Evolutionary conservation across 2,329 filamentous ascomycete species (phyloP).

Genomic region (Fusarium zealandicum): DNA sequence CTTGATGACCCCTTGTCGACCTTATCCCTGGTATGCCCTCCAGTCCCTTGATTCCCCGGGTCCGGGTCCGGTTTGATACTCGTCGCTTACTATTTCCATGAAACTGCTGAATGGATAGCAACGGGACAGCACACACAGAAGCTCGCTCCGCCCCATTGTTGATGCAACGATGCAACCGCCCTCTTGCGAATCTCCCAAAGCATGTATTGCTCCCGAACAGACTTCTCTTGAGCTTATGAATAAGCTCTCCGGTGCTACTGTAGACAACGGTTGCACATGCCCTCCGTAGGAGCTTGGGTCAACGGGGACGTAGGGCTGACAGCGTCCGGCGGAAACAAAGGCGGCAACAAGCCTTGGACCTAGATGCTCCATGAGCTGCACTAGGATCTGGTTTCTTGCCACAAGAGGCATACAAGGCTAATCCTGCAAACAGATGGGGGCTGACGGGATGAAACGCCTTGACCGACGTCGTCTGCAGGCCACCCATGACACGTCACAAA

Average conservation of each 20-base stretch:
- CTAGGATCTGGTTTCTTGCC: slow-evolving; percentile 34
- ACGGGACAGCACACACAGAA: slow-evolving; percentile 33
- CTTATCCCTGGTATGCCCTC: slow-evolving; percentile 31
- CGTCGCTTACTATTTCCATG: neutral
- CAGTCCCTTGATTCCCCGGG: slow-evolving; percentile 23
- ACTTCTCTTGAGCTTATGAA: slow-evolving; percentile 8
- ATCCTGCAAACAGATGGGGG: slow-evolving; percentile 37
- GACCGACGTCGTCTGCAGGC: slow-evolving; percentile 35
- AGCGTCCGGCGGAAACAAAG: slow-evolving; percentile 14
- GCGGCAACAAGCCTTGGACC: slow-evolving; percentile 8
- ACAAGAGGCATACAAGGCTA: slow-evolving; percentile 28
- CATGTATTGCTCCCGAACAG: neutral
- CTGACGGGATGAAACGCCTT: slow-evolving; percentile 40
- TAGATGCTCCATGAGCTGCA: slow-evolving; percentile 8
- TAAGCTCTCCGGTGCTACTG: neutral
- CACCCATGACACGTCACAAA: slow-evolving; percentile 42
- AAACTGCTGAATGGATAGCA: slow-evolving; percentile 10
- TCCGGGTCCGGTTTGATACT: slow-evolving; percentile 18
- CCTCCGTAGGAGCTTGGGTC: slow-evolving; percentile 13
- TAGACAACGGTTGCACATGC: neutral
- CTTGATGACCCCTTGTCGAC: slow-evolving; percentile 28
- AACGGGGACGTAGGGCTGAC: slow-evolving; percentile 24
- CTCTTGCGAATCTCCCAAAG: slow-evolving; percentile 8
- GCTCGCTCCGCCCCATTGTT: slow-evolving; percentile 22
- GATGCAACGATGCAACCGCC: slow-evolving; percentile 13